Percentiles rank a stretch among this genome's conserved stretches.
These are phyloP conservation scores for Asparagopsis taxiformis DNA, from an alignment of 31 red algal genomes.

Conservation along the genomic window DNA sequence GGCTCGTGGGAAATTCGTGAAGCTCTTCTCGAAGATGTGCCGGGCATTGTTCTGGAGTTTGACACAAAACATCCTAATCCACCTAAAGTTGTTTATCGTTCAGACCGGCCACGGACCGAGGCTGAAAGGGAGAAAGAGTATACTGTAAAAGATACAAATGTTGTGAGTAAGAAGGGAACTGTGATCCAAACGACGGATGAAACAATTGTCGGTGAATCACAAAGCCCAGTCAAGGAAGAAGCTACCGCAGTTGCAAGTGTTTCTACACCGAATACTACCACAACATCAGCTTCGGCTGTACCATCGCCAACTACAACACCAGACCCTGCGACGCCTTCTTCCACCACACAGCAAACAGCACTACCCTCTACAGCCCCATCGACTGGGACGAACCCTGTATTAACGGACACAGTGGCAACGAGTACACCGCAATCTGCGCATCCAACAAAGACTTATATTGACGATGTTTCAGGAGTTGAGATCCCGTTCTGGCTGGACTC, in stretches of 20 bases:
- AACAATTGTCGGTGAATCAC: too few species aligned
- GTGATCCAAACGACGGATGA: too few species aligned
- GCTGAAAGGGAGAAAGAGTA: not conserved
- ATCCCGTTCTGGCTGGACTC: constrained; percentile 43
- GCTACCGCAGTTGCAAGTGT: too few species aligned
- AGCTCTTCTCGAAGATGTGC: constrained; percentile 44
- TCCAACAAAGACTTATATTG: constrained; percentile 10
- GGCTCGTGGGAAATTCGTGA: constrained; percentile 56
- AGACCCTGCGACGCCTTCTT: too few species aligned
- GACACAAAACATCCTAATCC: constrained; percentile 32
- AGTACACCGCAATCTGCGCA: constrained; percentile 3
- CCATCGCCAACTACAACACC: too few species aligned
- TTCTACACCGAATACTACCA: too few species aligned
- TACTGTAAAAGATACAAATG: not conserved
- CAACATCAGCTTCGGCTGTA: too few species aligned
- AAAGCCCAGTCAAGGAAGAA: too few species aligned
- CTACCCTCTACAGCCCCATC: too few species aligned
- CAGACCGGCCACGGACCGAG: not conserved
- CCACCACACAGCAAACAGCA: too few species aligned
- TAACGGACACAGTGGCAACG: not conserved
- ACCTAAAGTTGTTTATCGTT: not conserved
- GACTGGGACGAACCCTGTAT: not conserved
- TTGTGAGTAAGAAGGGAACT: constrained; percentile 1
- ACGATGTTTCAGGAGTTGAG: constrained; percentile 36
- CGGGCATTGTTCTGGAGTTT: constrained; percentile 33